Percentiles rank a stretch among this genome's conserved stretches.
Evolutionary conservation across 2,329 filamentous ascomycete genomes (phyloP).

Genomic region (Lecanicillium sp.): DNA sequence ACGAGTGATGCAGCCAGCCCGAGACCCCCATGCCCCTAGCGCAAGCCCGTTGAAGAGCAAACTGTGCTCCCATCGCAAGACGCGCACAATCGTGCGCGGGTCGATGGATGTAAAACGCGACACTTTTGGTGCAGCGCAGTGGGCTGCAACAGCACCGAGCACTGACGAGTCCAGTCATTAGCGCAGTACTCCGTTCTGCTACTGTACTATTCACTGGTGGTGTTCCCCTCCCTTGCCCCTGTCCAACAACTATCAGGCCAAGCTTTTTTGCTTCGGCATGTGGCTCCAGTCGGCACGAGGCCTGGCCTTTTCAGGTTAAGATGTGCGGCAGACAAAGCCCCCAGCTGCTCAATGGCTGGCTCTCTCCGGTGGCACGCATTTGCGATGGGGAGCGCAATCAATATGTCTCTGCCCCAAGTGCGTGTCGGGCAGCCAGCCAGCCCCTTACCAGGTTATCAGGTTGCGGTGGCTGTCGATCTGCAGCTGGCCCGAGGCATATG

Average conservation of each 20-base stretch:
- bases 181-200: too few species aligned
- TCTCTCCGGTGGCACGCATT: background rate
- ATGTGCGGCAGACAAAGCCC: conserved; percentile 3
- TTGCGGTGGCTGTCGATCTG: conserved; percentile 11
- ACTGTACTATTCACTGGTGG: too few species aligned
- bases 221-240: too few species aligned
- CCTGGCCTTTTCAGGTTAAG: conserved; percentile 3
- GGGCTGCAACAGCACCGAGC: too few species aligned
- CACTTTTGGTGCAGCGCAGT: too few species aligned
- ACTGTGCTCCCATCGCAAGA: background rate
- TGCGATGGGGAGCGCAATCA: too few species aligned
- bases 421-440: background rate
- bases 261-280: conserved; percentile 1
- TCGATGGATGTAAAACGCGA: too few species aligned
- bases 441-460: background rate
- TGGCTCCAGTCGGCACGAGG: conserved; percentile 3
- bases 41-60: too few species aligned
- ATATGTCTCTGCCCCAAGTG: background rate
- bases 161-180: too few species aligned
- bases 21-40: too few species aligned
- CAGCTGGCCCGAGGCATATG: background rate
- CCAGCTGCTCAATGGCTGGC: background rate
- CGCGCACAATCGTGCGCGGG: too few species aligned
- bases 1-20: too few species aligned
- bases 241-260: background rate